Conservation (phyloP, 1,139 yeast genomes). For the Pichia sp. region DNA sequence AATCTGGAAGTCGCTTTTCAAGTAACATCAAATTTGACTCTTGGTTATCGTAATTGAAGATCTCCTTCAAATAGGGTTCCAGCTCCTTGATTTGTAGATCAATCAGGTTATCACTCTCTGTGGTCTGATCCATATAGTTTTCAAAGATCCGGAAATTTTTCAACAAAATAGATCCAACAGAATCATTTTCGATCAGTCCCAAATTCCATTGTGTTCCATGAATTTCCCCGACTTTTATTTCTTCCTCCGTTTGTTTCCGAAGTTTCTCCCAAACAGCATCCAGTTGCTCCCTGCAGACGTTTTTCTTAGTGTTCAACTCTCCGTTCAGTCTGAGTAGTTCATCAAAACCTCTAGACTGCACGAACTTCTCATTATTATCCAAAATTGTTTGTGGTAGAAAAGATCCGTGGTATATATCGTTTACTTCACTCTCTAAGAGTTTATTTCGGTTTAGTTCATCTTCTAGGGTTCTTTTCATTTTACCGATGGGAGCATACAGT, state of each 20-base stretch:
- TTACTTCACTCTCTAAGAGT: not conserved
- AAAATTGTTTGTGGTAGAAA: conserved; percentile 47
- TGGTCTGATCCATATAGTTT: conserved; percentile 50
- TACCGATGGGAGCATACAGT: conserved; percentile 42
- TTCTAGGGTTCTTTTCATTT: not conserved
- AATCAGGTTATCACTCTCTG: conserved; percentile 50
- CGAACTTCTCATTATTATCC: conserved; percentile 47
- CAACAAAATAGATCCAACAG: conserved; percentile 25
- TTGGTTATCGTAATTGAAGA: conserved; percentile 29
- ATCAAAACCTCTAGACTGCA: conserved; percentile 44
- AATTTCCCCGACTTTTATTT: conserved; percentile 37
- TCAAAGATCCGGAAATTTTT: conserved; percentile 37
- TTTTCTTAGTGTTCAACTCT: conserved; percentile 34
- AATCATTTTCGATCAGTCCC: conserved; percentile 31
- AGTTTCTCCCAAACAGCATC: conserved; percentile 32
- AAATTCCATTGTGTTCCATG: conserved; percentile 49
- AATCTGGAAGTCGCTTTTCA: conserved; percentile 39
- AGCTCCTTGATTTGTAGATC: conserved; percentile 36
- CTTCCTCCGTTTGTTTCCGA: conserved; percentile 42
- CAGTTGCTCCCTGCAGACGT: conserved; percentile 10
- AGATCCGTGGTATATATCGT: not conserved
- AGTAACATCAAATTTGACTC: no score
- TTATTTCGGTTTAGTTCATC: not conserved
- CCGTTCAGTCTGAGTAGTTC: conserved; percentile 34
- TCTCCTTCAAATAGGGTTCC: conserved; percentile 34